Evolutionary conservation across 2,329 filamentous ascomycete genomes (phyloP).

Genomic region (Corynespora cassiicola): DNA sequence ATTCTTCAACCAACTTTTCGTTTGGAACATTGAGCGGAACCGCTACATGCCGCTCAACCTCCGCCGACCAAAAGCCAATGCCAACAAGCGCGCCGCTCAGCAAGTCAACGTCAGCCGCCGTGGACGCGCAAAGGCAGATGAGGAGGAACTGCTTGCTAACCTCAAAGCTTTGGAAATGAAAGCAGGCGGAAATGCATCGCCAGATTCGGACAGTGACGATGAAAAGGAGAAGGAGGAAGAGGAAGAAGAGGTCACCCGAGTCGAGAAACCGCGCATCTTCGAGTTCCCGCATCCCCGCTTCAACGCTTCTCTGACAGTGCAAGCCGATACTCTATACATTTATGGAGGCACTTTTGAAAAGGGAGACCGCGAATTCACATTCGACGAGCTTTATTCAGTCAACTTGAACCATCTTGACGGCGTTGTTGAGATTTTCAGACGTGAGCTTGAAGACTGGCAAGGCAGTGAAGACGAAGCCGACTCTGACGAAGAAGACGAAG

Average conservation of each 20-base stretch:
- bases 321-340: slow-evolving; percentile 91
- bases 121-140: slow-evolving; percentile 84
- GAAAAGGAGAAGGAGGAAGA: slow-evolving; percentile 36
- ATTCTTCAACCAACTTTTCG: slow-evolving; percentile 91
- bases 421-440: slow-evolving; percentile 87
- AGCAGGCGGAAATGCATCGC: slow-evolving; percentile 60
- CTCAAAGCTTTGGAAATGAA: slow-evolving; percentile 84
- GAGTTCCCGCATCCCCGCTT: slow-evolving; percentile 91
- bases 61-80: slow-evolving; percentile 73
- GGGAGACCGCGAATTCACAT: slow-evolving; percentile 92
- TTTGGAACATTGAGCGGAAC: slow-evolving; percentile 95
- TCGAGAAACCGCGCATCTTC: slow-evolving; percentile 67
- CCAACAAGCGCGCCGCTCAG: slow-evolving; percentile 62
- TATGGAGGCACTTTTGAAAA: slow-evolving; percentile 97
- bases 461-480: slow-evolving; percentile 53
- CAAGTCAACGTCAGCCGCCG: slow-evolving; percentile 51
- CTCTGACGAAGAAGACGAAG: slow-evolving; percentile 52
- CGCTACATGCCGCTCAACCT: slow-evolving; percentile 86
- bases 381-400: slow-evolving; percentile 92
- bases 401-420: slow-evolving; percentile 96
- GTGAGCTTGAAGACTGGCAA: slow-evolving; percentile 87
- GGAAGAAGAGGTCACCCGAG: slow-evolving; percentile 59
- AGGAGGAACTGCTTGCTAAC: slow-evolving; percentile 88
- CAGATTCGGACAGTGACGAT: slow-evolving; percentile 41
- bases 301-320: slow-evolving; percentile 87